Evolutionary conservation across 495 filamentous ascomycete species (phyloP).

Genomic region (Penicillium canariense): DNA sequence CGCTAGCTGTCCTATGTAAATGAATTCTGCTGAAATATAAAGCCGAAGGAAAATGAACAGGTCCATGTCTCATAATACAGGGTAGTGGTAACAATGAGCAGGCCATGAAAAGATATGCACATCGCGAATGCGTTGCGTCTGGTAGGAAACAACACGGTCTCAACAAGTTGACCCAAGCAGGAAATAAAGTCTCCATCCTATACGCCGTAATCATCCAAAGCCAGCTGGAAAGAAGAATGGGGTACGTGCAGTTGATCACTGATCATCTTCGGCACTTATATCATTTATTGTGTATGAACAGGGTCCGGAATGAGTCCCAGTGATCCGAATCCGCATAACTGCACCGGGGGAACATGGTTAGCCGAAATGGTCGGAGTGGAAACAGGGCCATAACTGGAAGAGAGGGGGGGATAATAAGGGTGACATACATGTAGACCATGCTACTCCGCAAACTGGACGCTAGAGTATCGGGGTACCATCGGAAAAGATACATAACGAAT

Average conservation of each 20-base stretch:
- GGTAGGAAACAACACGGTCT: not conserved
- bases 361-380: not conserved
- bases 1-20: conserved; percentile 1
- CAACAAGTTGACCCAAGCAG: conserved; percentile 6
- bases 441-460: conserved; percentile 89
- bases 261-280: conserved; percentile 4
- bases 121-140: not conserved
- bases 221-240: conserved; percentile 18
- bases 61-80: conserved; percentile 28
- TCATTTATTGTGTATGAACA: conserved; percentile 83
- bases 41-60: conserved; percentile 1
- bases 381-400: not conserved
- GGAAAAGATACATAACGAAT: conserved; percentile 91
- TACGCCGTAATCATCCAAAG: conserved; percentile 29
- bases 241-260: conserved; percentile 1
- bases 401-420: not conserved
- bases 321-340: conserved; percentile 72
- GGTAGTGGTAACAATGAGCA: conserved; percentile 1
- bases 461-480: conserved; percentile 84
- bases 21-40: not conserved
- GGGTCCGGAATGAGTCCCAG: conserved; percentile 78
- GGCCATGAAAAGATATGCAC: not conserved
- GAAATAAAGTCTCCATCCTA: conserved; percentile 28
- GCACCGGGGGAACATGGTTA: not conserved
- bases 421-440: conserved; percentile 94